Evolutionary conservation across 129 eudicot species (phyloP).

Genomic region (Deinandra increscens): DNA sequence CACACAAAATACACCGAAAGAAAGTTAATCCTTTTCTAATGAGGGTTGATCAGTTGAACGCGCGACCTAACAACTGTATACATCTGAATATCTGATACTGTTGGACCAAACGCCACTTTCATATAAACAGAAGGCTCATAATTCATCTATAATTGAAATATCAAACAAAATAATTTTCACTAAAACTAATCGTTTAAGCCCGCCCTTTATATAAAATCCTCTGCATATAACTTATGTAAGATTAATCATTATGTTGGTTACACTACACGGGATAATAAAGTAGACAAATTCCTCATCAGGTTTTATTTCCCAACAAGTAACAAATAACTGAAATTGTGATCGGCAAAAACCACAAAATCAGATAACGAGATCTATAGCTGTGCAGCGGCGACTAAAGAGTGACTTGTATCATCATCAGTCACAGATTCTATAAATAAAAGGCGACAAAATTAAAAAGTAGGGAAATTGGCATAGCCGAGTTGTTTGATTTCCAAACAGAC

Average conservation of each 20-base stretch:
- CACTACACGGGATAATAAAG: too few species aligned
- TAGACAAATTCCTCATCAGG: neutral
- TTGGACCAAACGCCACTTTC: neutral
- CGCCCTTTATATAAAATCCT: neutral
- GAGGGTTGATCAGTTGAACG: too few species aligned
- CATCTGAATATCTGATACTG: neutral
- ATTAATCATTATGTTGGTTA: too few species aligned
- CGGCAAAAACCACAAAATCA: neutral
- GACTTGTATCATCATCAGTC: too few species aligned
- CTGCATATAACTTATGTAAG: too few species aligned
- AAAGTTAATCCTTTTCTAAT: too few species aligned
- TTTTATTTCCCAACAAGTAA: neutral
- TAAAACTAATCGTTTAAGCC: neutral
- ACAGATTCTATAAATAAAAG: too few species aligned
- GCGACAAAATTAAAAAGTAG: too few species aligned
- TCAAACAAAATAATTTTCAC: neutral
- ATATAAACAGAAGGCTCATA: neutral
- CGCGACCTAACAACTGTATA: neutral
- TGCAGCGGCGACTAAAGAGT: neutral
- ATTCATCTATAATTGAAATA: neutral
- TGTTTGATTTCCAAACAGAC: neutral
- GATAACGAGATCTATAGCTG: neutral
- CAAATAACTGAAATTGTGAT: neutral
- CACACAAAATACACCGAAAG: neutral
- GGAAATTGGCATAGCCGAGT: too few species aligned